Percentiles rank a stretch among this genome's conserved stretches.
These are phyloP conservation scores for Phlebopus sp. DNA, from an alignment of 1,284 basidiomycete species.

Conservation along the genomic window DNA sequence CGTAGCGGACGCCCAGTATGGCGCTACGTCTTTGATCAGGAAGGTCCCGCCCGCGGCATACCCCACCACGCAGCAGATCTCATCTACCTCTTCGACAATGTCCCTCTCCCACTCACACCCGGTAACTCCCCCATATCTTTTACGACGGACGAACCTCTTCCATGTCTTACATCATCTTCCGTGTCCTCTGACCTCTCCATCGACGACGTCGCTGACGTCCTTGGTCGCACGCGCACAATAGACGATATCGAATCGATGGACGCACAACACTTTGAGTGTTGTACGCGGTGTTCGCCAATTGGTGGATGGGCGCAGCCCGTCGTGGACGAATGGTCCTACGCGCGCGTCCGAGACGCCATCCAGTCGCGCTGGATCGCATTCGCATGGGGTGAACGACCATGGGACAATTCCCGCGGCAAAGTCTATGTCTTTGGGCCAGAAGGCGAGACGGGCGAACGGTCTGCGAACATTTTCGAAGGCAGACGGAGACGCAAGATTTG, in stretches of 20 bases:
- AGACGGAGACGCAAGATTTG: conserved; percentile 49
- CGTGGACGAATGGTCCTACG: conserved; percentile 63
- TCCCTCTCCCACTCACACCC: conserved; percentile 45
- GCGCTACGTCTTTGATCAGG: conserved; percentile 78
- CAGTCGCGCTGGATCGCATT: conserved; percentile 74
- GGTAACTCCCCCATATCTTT: conserved; percentile 35
- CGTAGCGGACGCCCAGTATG: conserved; percentile 56
- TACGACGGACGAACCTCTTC: conserved; percentile 34
- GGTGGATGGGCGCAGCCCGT: conserved; percentile 49
- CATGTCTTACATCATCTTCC: conserved; percentile 30
- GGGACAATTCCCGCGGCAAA: conserved; percentile 52
- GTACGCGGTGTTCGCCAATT: conserved; percentile 18
- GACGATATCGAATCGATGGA: conserved; percentile 29
- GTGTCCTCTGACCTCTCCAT: conserved; percentile 18
- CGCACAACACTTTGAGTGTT: conserved; percentile 23
- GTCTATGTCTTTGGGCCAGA: conserved; percentile 67
- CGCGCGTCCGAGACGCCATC: conserved; percentile 61
- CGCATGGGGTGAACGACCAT: conserved; percentile 66
- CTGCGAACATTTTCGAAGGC: conserved; percentile 40
- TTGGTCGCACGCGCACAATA: conserved; percentile 26
- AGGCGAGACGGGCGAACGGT: conserved; percentile 49
- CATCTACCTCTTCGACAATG: conserved; percentile 73
- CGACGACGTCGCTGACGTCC: conserved; percentile 28
- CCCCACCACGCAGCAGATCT: conserved; percentile 69
- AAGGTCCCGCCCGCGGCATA: conserved; percentile 56